Evolutionary conservation across 2,329 filamentous ascomycete species (phyloP), one percentile per base, ranked within the genome.

Genomic region (Diplodia corticola): DNA sequence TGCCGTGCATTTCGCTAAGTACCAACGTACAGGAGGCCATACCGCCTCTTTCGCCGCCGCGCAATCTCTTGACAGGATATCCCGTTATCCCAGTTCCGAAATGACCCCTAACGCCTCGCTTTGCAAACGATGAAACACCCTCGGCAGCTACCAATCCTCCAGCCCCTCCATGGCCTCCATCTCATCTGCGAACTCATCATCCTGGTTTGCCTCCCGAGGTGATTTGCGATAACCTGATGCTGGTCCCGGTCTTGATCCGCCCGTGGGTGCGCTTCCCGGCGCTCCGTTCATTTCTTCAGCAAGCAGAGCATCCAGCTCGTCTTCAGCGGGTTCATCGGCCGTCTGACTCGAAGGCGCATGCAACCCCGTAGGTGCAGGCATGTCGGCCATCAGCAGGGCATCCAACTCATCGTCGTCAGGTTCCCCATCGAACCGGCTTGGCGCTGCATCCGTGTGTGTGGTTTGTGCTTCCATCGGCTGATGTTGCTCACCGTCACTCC

Each of bases 281-380:
- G 22, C 51, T 40, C 64, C 64, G 64, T 55, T 60, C 64, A 59
- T 59, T 61, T 65, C 70, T 64, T 81, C 80, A 68, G 81, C 82
- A 63, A 88, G 77, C 30, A 88, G 75, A 33, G 82, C 82, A 70
- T 87, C 85, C 22, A 88, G 73, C 63, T 84, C 83, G 68, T 83
- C 79, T 40, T 79, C 78, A 65, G 86, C 83, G 13, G 85, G 78
- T 44, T 81, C 54, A 28, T 60, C 54, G 35, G 53, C 46, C 17
- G 40, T 26, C 40, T 53, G 60, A 63, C 60, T 63, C 60, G 60
- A 35, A 35, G 57, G 28, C n/a, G 57, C 57, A 20, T 33, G 57
- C 26, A 49, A 28, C 22, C 40, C 26, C 26, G 57, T 22, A 22
- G 40, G 7, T 9, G 24, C 46, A 49, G 44, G 48, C 54, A 63